Percentiles rank a stretch among this genome's conserved stretches.
Evolutionary conservation across 768 basidiomycete genomes (phyloP).

Genomic region (Mycena polygramma): DNA sequence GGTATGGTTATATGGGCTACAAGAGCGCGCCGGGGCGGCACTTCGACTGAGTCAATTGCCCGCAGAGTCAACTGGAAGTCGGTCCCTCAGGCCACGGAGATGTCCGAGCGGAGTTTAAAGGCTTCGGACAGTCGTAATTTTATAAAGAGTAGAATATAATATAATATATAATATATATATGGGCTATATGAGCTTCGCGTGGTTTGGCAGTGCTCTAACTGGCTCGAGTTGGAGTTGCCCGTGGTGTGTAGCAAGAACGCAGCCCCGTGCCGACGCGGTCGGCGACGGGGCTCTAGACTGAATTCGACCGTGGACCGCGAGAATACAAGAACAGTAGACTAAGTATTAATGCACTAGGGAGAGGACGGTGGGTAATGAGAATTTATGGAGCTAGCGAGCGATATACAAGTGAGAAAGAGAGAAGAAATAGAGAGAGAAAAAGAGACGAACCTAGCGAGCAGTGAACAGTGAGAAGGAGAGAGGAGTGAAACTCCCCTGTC

Average conservation of each 20-base stretch:
- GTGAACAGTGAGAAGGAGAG: background rate
- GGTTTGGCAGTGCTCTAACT: too few relatives aligned
- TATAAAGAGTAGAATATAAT: too few relatives aligned
- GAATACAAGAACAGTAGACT: too few relatives aligned
- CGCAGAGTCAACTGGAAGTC: too few relatives aligned
- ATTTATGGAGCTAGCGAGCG: background rate
- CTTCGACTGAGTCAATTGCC: too few relatives aligned
- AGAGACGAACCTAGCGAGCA: slow-evolving; percentile 8
- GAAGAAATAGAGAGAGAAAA: background rate
- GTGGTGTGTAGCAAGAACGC: background rate
- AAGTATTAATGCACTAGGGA: background rate
- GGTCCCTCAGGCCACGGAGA: too few relatives aligned
- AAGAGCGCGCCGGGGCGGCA: too few relatives aligned
- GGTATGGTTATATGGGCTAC: too few relatives aligned
- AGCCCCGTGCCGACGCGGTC: background rate
- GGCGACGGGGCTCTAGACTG: background rate
- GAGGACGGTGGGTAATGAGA: background rate
- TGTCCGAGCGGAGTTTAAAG: too few relatives aligned
- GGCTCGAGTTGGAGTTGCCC: background rate
- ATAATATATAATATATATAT: too few relatives aligned
- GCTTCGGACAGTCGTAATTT: too few relatives aligned
- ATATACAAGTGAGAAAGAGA: slow-evolving; percentile 1
- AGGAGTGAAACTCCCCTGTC: background rate
- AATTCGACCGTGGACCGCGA: background rate
- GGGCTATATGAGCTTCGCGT: too few relatives aligned